Evolutionary conservation across 2,329 filamentous ascomycete species (phyloP).

Genomic region (Calonectria pauciramosa): DNA sequence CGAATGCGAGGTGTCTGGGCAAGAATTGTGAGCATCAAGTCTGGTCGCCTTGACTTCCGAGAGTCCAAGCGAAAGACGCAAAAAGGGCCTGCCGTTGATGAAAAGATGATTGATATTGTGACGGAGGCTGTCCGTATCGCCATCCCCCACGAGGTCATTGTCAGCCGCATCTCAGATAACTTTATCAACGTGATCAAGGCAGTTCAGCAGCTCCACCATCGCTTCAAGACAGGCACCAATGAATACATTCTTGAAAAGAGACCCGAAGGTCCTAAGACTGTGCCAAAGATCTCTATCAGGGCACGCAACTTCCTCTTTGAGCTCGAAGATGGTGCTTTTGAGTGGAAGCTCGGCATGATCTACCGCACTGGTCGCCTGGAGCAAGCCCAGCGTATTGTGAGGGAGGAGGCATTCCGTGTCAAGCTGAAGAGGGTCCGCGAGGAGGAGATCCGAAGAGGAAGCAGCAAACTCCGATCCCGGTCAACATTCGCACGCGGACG

Average conservation of each 20-base stretch:
- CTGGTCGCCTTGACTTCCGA: slow-evolving; percentile 83
- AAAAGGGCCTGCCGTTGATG: slow-evolving; percentile 71
- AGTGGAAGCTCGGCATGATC: slow-evolving; percentile 96
- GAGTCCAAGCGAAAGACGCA: slow-evolving; percentile 79
- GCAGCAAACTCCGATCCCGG: slow-evolving; percentile 66
- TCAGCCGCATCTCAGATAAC: slow-evolving; percentile 95
- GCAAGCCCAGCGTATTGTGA: slow-evolving; percentile 88
- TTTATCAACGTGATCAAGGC: slow-evolving; percentile 90
- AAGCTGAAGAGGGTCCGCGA: slow-evolving; percentile 89
- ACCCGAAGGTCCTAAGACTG: slow-evolving; percentile 86
- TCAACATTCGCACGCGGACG: slow-evolving; percentile 62
- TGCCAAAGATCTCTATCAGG: slow-evolving; percentile 88
- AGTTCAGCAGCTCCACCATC: slow-evolving; percentile 90
- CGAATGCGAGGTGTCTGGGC: slow-evolving; percentile 89
- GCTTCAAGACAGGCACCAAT: slow-evolving; percentile 88
- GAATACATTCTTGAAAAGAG: slow-evolving; percentile 90
- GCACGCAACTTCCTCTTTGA: slow-evolving; percentile 89
- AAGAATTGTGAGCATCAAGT: slow-evolving; percentile 86
- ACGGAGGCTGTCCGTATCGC: slow-evolving; percentile 89
- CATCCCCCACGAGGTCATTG: slow-evolving; percentile 90
- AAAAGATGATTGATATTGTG: slow-evolving; percentile 86
- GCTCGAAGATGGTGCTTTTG: slow-evolving; percentile 94
- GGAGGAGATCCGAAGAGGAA: slow-evolving; percentile 71
- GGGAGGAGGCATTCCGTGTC: slow-evolving; percentile 89
- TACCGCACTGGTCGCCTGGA: slow-evolving; percentile 91